Evolutionary conservation across 768 basidiomycete genomes (phyloP), one percentile per base, ranked within the genome.

Genomic region (Suillus spraguei): DNA sequence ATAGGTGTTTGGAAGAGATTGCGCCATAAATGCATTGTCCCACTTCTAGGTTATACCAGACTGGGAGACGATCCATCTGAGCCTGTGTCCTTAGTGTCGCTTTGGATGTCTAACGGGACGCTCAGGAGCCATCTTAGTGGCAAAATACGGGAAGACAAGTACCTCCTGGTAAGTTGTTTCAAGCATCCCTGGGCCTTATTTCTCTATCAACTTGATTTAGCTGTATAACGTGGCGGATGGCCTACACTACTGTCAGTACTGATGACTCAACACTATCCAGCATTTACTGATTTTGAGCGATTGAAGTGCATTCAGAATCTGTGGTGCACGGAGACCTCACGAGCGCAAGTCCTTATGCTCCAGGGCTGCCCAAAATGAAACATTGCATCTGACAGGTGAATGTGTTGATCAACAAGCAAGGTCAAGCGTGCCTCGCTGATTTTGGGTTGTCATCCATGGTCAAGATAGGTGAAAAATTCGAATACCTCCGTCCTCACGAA

Each of bases 11-110:
- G 60, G 60, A 58, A 42, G 49, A 59, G 58, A 28, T 24, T 47
- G 28, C 56, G 62, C n/a, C 44, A 63, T 20, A 16, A 63, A 42
- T 39, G 28, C 24, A 47, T 63, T 14, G 41, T 60, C 60, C 59
- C 32, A 32, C 35, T 63, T 28, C 35, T 47, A 7, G 58, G 58
- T 7, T 59, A 39, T 49, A 38, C 62, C 24, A 60, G 44, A 5
- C 35, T 36, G 1, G 35, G 35, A 38, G 20, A 63, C 33, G 10
- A 53, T 33, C 35, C 52, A n/a, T 33, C 32, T 4, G 17, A 42
- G 8, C 41, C 41, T 42, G 53, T 55, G 13, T 55, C 54, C n/a
- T 9, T 36, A 4, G 54, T 55, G 13, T 55, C 54, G 35, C 35
- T 14, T 16, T 55, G 54, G 54, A 55, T 55, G 54, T n/a, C 54